These are phyloP conservation scores for Leishmania tropica DNA, from an alignment of 208 protist species.

Conservation along the genomic window DNA sequence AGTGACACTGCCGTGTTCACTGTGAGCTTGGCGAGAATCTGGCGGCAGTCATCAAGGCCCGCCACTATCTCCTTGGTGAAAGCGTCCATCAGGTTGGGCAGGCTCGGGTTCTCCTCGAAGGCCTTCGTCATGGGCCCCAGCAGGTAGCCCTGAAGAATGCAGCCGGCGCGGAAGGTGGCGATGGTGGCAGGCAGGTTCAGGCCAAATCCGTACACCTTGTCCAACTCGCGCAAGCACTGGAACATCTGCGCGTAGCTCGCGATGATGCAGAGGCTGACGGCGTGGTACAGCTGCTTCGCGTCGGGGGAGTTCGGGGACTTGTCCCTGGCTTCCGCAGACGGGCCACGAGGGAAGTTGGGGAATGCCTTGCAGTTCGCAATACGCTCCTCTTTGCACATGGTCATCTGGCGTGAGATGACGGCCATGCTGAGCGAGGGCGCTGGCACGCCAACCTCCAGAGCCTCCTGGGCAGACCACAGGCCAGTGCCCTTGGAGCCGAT, in stretches of 20 bases:
- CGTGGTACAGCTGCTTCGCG: conserved; percentile 77
- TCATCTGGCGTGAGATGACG: conserved; percentile 94
- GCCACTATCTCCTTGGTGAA: conserved; percentile 82
- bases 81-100: conserved; percentile 86
- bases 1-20: conserved; percentile 58
- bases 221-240: conserved; percentile 88
- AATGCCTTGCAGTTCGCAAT: conserved; percentile 67
- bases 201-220: conserved; percentile 89
- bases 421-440: conserved; percentile 92
- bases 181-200: conserved; percentile 90
- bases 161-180: conserved; percentile 91
- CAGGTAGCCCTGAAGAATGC: conserved; percentile 91
- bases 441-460: conserved; percentile 92
- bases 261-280: conserved; percentile 83
- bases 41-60: conserved; percentile 71
- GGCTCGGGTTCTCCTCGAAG: conserved; percentile 86
- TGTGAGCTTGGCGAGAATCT: conserved; percentile 60
- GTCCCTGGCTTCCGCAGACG: conserved; percentile 27
- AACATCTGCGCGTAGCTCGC: conserved; percentile 94
- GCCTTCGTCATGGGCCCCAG: conserved; percentile 88
- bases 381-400: conserved; percentile 93
- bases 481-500: conserved; percentile 98
- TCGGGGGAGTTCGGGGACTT: conserved; percentile 63
- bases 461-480: conserved; percentile 95
- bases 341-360: conserved; percentile 32